Conservation (phyloP, 768 basidiomycete genomes). For the Rhodotorula diobovata region DNA sequence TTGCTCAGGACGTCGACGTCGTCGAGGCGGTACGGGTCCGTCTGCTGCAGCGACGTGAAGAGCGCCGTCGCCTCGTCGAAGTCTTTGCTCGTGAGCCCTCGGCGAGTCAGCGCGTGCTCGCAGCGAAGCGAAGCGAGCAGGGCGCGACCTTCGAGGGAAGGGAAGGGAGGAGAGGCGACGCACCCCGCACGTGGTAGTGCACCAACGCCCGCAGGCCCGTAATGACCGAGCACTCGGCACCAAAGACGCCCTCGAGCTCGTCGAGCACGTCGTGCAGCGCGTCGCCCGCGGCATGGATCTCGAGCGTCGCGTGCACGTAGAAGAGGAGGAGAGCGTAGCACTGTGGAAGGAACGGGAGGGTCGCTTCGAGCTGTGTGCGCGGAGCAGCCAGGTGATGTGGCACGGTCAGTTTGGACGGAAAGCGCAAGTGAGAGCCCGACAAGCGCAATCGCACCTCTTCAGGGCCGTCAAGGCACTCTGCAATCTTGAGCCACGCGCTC, state of each 20-base stretch:
- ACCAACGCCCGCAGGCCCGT: conserved; percentile 81
- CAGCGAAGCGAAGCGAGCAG: not conserved
- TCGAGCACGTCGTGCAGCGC: conserved; percentile 76
- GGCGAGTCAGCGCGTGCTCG: not conserved
- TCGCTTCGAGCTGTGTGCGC: conserved; percentile 45
- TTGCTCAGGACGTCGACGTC: conserved; percentile 95
- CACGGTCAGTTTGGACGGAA: no score
- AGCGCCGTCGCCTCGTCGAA: conserved; percentile 77
- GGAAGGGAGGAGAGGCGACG: conserved; percentile 40
- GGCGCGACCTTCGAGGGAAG: not conserved
- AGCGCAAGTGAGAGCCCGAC: no score
- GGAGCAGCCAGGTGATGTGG: not conserved
- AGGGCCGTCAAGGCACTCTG: conserved; percentile 54
- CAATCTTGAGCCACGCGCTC: conserved; percentile 79
- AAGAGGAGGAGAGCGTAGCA: conserved; percentile 66
- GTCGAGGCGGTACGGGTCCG: conserved; percentile 85
- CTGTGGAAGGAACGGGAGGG: conserved; percentile 53
- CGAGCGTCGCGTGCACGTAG: conserved; percentile 81
- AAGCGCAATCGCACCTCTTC: conserved; percentile 62
- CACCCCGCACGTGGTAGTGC: conserved; percentile 85
- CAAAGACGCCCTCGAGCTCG: conserved; percentile 70
- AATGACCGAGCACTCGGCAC: conserved; percentile 48
- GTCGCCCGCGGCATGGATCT: conserved; percentile 82
- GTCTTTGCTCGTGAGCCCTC: conserved; percentile 54
- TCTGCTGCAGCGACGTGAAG: conserved; percentile 72